Percentiles rank a stretch among this genome's conserved stretches.
Evolutionary conservation across 148 eudicot species (phyloP).

Genomic region (Pharnaceum exiguum): DNA sequence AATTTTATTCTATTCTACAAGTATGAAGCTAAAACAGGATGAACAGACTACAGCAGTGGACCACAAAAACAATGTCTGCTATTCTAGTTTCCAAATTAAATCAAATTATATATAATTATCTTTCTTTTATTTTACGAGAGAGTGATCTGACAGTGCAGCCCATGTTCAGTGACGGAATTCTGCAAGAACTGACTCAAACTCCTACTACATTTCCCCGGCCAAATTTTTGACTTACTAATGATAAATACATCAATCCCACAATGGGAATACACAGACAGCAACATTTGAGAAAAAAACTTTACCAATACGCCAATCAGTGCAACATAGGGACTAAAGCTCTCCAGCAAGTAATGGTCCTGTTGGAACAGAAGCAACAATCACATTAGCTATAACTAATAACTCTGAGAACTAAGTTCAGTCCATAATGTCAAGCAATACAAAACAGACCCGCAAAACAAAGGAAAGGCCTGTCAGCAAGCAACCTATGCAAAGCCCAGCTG

Average conservation of each 20-base stretch:
- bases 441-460: slow-evolving; percentile 25
- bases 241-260: not conserved
- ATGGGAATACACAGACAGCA: not conserved
- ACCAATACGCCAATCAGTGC: slow-evolving; percentile 35
- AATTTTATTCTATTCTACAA: too few species aligned
- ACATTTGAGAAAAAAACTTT: slow-evolving; percentile 1
- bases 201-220: too few species aligned
- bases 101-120: too few species aligned
- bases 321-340: slow-evolving; percentile 25
- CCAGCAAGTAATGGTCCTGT: slow-evolving; percentile 26
- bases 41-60: too few species aligned
- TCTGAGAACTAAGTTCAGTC: not conserved
- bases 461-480: slow-evolving; percentile 28
- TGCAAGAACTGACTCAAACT: too few species aligned
- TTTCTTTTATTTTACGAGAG: too few species aligned
- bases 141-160: too few species aligned
- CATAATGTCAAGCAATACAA: not conserved
- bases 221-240: too few species aligned
- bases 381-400: not conserved
- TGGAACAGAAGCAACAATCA: not conserved
- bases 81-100: too few species aligned
- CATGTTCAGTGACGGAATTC: too few species aligned
- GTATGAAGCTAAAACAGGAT: too few species aligned
- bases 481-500: slow-evolving; percentile 31
- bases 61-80: too few species aligned